Evolutionary conservation across 768 basidiomycete species (phyloP), one percentile per base, ranked within the genome.

Genomic region (Neoboletus brunneissimus): DNA sequence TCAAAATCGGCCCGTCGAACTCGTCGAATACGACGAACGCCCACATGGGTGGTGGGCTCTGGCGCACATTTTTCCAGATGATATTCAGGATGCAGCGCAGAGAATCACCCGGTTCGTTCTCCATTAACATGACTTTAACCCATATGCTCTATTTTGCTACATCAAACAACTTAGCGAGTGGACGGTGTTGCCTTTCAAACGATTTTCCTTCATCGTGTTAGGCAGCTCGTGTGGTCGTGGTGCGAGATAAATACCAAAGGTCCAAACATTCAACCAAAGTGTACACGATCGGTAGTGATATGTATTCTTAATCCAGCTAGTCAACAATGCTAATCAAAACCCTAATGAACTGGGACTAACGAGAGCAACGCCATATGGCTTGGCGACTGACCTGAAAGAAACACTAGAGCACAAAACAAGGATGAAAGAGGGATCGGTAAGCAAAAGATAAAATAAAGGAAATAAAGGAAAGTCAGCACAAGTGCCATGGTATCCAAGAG

Each of bases 1-100:
- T 2, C 9, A 34, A 1, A 32, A 37, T 5, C 43, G 34, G 27
- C 55, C 49, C 1, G 62, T 66, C 2, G 62, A 69, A 18, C 56
- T 69, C 29, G 50, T 71, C 18, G 69, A 69, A 32, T 69, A 71
- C 31, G 44, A 57, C 11, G 56, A 55, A 5, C 55, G 58, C 20
- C 64, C 67, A 2, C 67, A 71, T 57, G 57, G 11, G 1, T 69
- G 64, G 60, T 71, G 67, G 67, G 3, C 34, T 3, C 12, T 69
- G 43, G 20, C 54, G 2, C 32, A 56, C 1, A 16, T 64, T 1
- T 69, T 69, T 31, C 27, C 38, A n/a, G 67, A 53, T 23, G 43
- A 57, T 5, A 18, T 64, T 4, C 52, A 42, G 7, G 67, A 61
- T 37, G 45, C 55, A 16, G 45, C 32, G 9, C 40, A 56, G 45